Evolutionary conservation across 495 filamentous ascomycete genomes (phyloP).

Genomic region (Neurospora pannonica): DNA sequence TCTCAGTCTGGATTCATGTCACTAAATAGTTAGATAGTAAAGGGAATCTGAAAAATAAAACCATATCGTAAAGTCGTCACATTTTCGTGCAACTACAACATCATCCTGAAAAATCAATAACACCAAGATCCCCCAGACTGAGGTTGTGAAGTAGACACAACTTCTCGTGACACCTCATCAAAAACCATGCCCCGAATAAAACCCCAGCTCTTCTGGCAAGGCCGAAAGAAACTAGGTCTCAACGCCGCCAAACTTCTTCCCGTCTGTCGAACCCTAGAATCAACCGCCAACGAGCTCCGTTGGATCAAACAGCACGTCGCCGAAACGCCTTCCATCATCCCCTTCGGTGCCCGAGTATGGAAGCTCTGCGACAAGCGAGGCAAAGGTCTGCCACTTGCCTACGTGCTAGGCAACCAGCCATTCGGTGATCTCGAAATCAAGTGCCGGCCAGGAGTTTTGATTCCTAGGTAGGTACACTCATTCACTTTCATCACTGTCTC

Average conservation of each 20-base stretch:
- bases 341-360: slow-evolving; percentile 22
- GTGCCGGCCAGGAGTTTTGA: slow-evolving; percentile 67
- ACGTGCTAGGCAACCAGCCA: slow-evolving; percentile 79
- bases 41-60: neutral
- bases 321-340: slow-evolving; percentile 6
- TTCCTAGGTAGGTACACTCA: slow-evolving; percentile 52
- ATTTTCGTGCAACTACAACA: neutral
- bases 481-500: neutral
- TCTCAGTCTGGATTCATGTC: neutral
- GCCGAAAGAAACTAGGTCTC: slow-evolving; percentile 41
- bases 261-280: slow-evolving; percentile 55
- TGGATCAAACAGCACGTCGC: slow-evolving; percentile 63
- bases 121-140: neutral
- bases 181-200: slow-evolving; percentile 66
- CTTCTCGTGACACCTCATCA: neutral
- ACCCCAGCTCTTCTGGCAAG: slow-evolving; percentile 47
- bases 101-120: neutral
- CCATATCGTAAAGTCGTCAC: neutral
- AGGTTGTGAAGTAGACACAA: neutral
- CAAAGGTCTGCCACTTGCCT: slow-evolving; percentile 71
- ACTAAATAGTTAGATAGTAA: neutral
- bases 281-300: slow-evolving; percentile 69
- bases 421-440: slow-evolving; percentile 78
- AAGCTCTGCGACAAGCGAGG: slow-evolving; percentile 49
- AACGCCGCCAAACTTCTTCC: slow-evolving; percentile 59